A percentile compares a stretch with the other conserved stretches of the same genome.
Conservation (phyloP, 345 rosid genomes). For the Brassica napus region DNA sequence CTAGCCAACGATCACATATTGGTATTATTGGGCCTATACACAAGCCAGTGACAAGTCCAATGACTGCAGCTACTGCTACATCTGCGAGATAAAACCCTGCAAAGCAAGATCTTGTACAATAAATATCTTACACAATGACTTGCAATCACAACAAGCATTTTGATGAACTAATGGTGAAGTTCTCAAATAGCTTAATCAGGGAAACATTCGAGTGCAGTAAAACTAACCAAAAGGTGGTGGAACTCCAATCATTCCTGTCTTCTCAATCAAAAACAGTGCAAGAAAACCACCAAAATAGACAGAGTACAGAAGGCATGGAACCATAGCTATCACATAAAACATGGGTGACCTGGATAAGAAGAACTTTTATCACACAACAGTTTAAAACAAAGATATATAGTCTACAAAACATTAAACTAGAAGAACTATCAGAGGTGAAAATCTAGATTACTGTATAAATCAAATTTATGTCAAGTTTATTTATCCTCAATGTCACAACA, state of each 20-base stretch:
- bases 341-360: conserved; percentile 67
- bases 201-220: conserved; percentile 22
- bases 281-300: conserved; percentile 85
- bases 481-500: not conserved
- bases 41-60: conserved; percentile 74
- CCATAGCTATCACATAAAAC: conserved; percentile 63
- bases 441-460: not conserved
- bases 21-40: conserved; percentile 86
- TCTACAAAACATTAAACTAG: not conserved
- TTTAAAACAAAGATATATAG: not conserved
- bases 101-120: conserved; percentile 29
- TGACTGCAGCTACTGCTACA: conserved; percentile 64
- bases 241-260: conserved; percentile 97
- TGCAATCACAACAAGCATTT: not conserved
- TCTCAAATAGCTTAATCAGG: conserved; percentile 11
- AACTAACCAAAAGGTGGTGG: conserved; percentile 91
- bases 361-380: conserved; percentile 32
- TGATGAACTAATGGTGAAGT: not conserved
- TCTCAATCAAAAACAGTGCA: conserved; percentile 78
- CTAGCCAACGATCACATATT: conserved; percentile 72
- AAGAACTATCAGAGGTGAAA: not conserved
- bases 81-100: conserved; percentile 81
- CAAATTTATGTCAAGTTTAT: not conserved
- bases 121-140: not conserved
- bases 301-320: conserved; percentile 71